Base-by-base conservation (phyloP, 208 protist genomes). In the Wallacemonas rigidus region DNA sequence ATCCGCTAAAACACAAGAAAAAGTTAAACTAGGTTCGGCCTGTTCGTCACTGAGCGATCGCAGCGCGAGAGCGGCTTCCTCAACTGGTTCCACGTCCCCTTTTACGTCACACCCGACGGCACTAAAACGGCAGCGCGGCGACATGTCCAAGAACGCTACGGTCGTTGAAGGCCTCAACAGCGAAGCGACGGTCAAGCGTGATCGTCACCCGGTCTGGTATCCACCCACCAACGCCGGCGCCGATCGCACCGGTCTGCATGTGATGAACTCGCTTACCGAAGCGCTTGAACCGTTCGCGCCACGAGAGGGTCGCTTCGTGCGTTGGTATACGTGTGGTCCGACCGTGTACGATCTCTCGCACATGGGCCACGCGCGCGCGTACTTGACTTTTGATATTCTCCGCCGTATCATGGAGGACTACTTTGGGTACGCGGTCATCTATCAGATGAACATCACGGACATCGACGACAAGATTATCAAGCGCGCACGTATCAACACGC, bases 401-500 rank as follows among this genome's bases (percentile, higher is more conserved):
- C 87, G 98, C 48, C 88, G 98, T 54, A 97, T 99, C 40, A 89
- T 99, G 83, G 83, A 94, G 64, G 87, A 99, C 56, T 99, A 99
- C 83, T 99, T 99, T 76, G 77, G 86, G 17, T 98, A 98, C 72
- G 72, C 91, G 9, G 83, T 99, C 0, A 39, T 86, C 6, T 97
- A 95, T 60, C 90, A 95, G 70, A 98, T 99, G 95, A 99, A 99
- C 81, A 98, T 99, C 57, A 99, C 99, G 14, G 98, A 99, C 76
- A 98, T 99, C 73, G 99, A 99, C 72, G 99, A 99, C 85, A 99
- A 99, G 74, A 99, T 99, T 69, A 99, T 99, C 61, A 92, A 97
- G 68, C 84, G 90, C n/a, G 94, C 97, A 2, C 83, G 97, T 44
- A 83, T 94, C 63, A 95, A 95, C 74, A 80, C 94, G 56, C 91